Base-by-base conservation (phyloP, 1,139 yeast species). In the Protomyces pachydermus region DNA sequence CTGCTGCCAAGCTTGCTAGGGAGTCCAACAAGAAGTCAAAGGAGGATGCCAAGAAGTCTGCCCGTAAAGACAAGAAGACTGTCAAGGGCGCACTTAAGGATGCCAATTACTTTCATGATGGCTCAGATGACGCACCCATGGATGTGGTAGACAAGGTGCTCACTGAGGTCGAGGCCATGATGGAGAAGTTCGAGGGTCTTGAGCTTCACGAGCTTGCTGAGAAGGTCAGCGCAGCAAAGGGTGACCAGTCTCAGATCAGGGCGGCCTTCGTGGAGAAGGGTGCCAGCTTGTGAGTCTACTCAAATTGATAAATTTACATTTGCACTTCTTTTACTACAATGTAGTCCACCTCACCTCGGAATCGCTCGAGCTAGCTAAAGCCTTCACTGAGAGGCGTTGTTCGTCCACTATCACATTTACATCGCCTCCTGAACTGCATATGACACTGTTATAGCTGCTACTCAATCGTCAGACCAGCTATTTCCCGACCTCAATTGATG, bases 41-140 rank as follows among this genome's bases (percentile, higher is more conserved):
- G 82, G 98, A 93, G 81, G 96, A 97, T 73, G 97, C 97, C 66
- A 91, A 91, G 82, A 85, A 84, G 71, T 97, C 98, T 57, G 90
- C 88, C 83, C 93, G 88, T 95, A 93, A 91, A 89, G 90, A 88
- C 82, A 93, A 89, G 91, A 89, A 97, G 83, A 79, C 88, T 65
- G 79, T 93, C 70, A 90, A 98, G 83, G 79, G 79, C 72, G 81
- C 91, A 65, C 89, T 85, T 71, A 91, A 91, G 81, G 97, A 89
- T 51, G 84, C 81, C 72, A 89, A 82, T 68, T 91, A 89, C 83
- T 90, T 91, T 72, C 69, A 70, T 55, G 93, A 95, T 69, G 90
- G 86, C 69, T 14, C 42, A 14, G 86, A 85, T 65, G 82, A 78
- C 68, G 81, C 91, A 64, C 80, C 84, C 65, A 80, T 80, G 66